A percentile compares a stretch with the other conserved stretches of the same genome.
Evolutionary conservation across 2,329 filamentous ascomycete species (phyloP).

Genomic region (Pseudogymnoascus destructans): DNA sequence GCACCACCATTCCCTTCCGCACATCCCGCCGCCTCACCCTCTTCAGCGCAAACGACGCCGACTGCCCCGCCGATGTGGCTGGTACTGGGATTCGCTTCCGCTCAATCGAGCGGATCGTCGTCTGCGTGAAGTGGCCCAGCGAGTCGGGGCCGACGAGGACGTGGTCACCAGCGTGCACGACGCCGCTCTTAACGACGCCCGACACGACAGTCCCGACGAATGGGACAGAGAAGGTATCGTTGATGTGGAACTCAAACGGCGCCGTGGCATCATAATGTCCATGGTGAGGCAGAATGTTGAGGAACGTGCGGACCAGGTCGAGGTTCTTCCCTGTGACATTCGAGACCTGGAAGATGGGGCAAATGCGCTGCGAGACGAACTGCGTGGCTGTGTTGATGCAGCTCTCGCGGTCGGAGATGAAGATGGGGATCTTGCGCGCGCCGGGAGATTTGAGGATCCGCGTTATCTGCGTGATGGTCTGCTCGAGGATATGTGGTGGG

Average conservation of each 20-base stretch:
- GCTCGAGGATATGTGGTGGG: constrained; percentile 84
- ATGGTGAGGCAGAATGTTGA: constrained; percentile 91
- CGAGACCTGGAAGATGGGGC: constrained; percentile 93
- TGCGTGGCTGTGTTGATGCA: constrained; percentile 92
- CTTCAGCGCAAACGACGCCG: constrained; percentile 80
- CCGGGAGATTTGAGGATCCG: constrained; percentile 90
- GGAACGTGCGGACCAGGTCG: constrained; percentile 78
- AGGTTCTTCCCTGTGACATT: constrained; percentile 92
- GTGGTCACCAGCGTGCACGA: constrained; percentile 80
- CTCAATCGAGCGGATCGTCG: constrained; percentile 83
- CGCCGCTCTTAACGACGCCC: constrained; percentile 77
- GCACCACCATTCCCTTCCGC: constrained; percentile 92
- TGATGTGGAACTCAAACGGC: constrained; percentile 88
- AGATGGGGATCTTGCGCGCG: constrained; percentile 88
- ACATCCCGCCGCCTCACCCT: constrained; percentile 83
- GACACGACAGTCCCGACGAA: constrained; percentile 95
- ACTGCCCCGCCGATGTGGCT: constrained; percentile 80
- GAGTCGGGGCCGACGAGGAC: constrained; percentile 84
- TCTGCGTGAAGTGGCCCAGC: constrained; percentile 76
- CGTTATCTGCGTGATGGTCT: constrained; percentile 82
- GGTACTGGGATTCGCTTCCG: constrained; percentile 84
- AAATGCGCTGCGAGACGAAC: constrained; percentile 90
- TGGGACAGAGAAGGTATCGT: constrained; percentile 95
- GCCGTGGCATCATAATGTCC: constrained; percentile 82
- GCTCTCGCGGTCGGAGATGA: constrained; percentile 82